Percentiles rank a stretch among this genome's conserved stretches.
phyloP scores from a whole-genome alignment of 441 rosid genomes.

The Populus hybrid region DNA sequence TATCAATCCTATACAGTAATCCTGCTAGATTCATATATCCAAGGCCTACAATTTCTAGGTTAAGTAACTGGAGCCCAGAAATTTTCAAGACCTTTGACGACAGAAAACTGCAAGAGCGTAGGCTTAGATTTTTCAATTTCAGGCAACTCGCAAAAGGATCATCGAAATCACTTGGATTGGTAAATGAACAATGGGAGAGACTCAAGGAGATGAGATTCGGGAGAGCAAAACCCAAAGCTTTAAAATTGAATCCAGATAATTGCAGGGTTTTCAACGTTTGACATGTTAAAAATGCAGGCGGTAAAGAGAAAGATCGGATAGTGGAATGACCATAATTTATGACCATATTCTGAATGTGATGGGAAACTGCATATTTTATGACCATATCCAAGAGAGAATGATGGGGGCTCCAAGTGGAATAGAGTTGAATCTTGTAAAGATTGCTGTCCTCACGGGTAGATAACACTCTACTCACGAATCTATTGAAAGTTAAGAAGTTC shows the following conservation, averaged over 20 bases:
- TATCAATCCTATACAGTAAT: background rate
- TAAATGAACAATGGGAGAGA: background rate
- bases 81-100: background rate
- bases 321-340: too few relatives aligned
- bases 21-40: background rate
- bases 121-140: background rate
- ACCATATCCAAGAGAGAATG: too few relatives aligned
- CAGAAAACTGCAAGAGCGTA: background rate
- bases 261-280: background rate
- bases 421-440: too few relatives aligned
- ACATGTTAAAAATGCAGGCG: too few relatives aligned
- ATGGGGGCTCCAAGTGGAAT: too few relatives aligned
- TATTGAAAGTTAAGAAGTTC: too few relatives aligned
- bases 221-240: background rate
- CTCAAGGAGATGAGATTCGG: background rate
- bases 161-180: background rate
- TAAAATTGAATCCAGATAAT: background rate
- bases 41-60: background rate
- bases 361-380: too few relatives aligned
- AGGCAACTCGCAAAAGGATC: background rate
- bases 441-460: background rate
- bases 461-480: background rate
- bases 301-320: too few relatives aligned
- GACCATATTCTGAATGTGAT: too few relatives aligned
- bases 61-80: background rate